phyloP scores from a whole-genome alignment of 163 green algal genomes.

The Botryococcus braunii region DNA sequence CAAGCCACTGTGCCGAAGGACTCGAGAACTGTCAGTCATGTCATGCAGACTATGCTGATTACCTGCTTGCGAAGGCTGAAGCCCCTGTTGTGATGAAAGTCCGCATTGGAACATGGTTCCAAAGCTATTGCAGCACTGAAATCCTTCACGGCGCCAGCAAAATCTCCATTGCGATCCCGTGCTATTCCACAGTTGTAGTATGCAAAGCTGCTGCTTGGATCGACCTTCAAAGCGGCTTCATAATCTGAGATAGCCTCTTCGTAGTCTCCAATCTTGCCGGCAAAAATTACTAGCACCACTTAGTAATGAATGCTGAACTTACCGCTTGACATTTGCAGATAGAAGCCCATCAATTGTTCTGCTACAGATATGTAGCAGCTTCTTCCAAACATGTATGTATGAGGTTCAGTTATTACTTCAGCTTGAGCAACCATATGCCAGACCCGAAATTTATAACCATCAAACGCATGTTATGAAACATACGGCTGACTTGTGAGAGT shows the following conservation, averaged over 20 bases:
- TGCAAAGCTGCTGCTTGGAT: conserved; percentile 55
- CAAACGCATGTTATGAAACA: background rate
- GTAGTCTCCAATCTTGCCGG: conserved; percentile 43
- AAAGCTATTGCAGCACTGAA: conserved; percentile 61
- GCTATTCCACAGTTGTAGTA: conserved; percentile 81
- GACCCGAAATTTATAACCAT: background rate
- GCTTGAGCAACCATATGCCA: background rate
- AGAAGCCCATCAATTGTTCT: background rate
- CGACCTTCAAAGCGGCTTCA: conserved; percentile 42
- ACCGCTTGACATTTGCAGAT: background rate
- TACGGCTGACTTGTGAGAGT: too few relatives aligned
- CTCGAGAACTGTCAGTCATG: background rate
- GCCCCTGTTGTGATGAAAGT: conserved; percentile 82
- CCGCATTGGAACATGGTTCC: conserved; percentile 54
- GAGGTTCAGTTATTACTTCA: too few relatives aligned
- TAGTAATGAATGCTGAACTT: background rate
- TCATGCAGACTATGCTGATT: background rate
- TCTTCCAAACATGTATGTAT: too few relatives aligned
- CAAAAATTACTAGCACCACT: background rate
- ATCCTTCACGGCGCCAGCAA: conserved; percentile 49
- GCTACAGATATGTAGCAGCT: background rate
- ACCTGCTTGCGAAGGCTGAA: conserved; percentile 73
- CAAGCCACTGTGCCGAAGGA: background rate
- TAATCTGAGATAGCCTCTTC: conserved; percentile 52
- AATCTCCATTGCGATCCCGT: conserved; percentile 52